These are phyloP conservation scores for Trichoderma asperelloides DNA, from an alignment of 495 filamentous ascomycete species.

Conservation along the genomic window DNA sequence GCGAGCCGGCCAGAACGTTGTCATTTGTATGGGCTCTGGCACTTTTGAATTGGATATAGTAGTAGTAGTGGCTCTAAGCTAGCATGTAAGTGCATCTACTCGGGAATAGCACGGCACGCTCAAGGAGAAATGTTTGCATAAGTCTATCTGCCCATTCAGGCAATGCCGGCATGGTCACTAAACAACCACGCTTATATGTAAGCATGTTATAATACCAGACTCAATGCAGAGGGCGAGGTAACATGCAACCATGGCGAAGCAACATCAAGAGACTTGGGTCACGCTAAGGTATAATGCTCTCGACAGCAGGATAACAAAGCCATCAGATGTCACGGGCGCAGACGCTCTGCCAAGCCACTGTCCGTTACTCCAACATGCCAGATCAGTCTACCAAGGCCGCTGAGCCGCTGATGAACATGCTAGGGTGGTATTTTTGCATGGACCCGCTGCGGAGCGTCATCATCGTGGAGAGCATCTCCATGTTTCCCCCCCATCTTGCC, in stretches of 20 bases:
- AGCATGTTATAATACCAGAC: neutral
- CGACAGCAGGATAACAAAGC: neutral
- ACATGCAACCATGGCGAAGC: neutral
- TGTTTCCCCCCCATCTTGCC: neutral
- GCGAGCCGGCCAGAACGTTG: neutral
- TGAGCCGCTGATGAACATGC: neutral
- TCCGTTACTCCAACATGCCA: neutral
- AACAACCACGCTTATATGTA: neutral
- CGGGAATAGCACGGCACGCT: neutral
- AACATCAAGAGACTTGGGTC: neutral
- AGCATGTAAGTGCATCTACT: neutral
- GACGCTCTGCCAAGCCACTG: neutral
- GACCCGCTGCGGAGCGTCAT: constrained; percentile 6
- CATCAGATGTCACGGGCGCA: neutral
- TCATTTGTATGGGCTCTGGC: neutral
- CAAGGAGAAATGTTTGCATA: neutral
- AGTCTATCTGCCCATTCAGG: neutral
- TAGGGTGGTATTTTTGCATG: neutral
- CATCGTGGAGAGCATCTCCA: neutral
- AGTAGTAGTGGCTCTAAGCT: neutral
- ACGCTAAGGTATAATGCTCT: neutral
- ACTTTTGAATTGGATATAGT: neutral
- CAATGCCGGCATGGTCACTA: neutral
- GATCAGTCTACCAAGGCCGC: neutral
- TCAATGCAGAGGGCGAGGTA: neutral